These are phyloP conservation scores for Betula pendula DNA, from an alignment of 306 rosid genomes.

Conservation along the genomic window DNA sequence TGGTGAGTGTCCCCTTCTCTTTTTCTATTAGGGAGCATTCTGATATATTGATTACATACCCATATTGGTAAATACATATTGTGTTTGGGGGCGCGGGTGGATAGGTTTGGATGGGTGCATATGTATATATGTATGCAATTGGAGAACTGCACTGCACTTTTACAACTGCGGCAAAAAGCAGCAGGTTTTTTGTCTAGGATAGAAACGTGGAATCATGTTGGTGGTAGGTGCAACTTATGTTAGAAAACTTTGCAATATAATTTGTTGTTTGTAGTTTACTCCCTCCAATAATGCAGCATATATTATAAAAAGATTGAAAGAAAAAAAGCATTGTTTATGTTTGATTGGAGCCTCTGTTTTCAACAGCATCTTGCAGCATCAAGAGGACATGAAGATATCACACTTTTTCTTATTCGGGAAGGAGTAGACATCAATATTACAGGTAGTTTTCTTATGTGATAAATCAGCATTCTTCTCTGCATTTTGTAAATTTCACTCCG, in stretches of 20 bases:
- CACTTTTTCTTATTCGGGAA: slow-evolving; percentile 67
- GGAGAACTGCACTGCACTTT: not conserved
- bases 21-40: not conserved
- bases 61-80: not conserved
- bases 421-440: slow-evolving; percentile 56
- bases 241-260: not conserved
- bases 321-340: slow-evolving; percentile 14
- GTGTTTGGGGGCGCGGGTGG: not conserved
- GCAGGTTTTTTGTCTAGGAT: not conserved
- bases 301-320: not conserved
- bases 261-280: slow-evolving; percentile 7
- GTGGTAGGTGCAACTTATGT: not conserved
- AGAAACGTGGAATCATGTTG: not conserved
- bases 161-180: not conserved
- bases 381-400: slow-evolving; percentile 77
- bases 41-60: not conserved
- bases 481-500: not conserved
- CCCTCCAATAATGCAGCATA: not conserved
- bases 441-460: slow-evolving; percentile 42
- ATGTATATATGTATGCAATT: not conserved
- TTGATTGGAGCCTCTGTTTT: slow-evolving; percentile 31
- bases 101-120: not conserved
- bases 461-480: not conserved
- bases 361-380: slow-evolving; percentile 89
- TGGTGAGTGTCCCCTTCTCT: not conserved